phyloP scores from a whole-genome alignment of 2,329 filamentous ascomycete genomes.

The Monosporascus sp. region DNA sequence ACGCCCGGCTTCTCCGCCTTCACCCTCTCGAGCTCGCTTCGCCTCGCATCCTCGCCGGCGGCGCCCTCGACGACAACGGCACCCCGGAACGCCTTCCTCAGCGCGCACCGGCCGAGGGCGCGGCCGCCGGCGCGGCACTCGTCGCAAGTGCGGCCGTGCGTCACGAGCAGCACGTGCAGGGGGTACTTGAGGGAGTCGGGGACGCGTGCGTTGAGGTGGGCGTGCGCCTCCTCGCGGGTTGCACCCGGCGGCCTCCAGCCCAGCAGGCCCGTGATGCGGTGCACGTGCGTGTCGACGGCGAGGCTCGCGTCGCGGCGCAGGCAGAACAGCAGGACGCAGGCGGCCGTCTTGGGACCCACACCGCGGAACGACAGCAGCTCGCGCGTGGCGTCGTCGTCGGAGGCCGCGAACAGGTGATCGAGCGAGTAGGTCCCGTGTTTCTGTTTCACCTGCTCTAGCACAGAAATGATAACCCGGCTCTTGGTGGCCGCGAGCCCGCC shows the following conservation, averaged over 20 bases:
- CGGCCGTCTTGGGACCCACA: constrained; percentile 50
- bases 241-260: constrained; percentile 41
- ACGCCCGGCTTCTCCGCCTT: constrained; percentile 7
- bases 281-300: constrained; percentile 49
- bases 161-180: constrained; percentile 43
- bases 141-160: constrained; percentile 38
- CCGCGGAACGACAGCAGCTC: constrained; percentile 45
- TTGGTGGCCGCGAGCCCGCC: constrained; percentile 71
- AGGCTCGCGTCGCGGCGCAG: constrained; percentile 38
- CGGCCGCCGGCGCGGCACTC: constrained; percentile 41
- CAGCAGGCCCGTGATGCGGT: constrained; percentile 41
- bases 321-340: constrained; percentile 48
- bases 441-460: constrained; percentile 57
- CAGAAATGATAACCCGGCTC: constrained; percentile 63
- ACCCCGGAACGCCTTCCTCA: constrained; percentile 33
- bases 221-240: constrained; percentile 40
- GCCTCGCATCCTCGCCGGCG: constrained; percentile 5
- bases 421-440: constrained; percentile 38
- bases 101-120: constrained; percentile 32
- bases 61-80: constrained; percentile 17
- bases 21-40: constrained; percentile 3
- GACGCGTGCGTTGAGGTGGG: constrained; percentile 42
- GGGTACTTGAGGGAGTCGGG: constrained; percentile 45
- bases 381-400: constrained; percentile 41
- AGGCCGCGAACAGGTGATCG: constrained; percentile 39